Evolutionary conservation across 257 asterid species (phyloP).

Genomic region (Solanum lycopersicoides): DNA sequence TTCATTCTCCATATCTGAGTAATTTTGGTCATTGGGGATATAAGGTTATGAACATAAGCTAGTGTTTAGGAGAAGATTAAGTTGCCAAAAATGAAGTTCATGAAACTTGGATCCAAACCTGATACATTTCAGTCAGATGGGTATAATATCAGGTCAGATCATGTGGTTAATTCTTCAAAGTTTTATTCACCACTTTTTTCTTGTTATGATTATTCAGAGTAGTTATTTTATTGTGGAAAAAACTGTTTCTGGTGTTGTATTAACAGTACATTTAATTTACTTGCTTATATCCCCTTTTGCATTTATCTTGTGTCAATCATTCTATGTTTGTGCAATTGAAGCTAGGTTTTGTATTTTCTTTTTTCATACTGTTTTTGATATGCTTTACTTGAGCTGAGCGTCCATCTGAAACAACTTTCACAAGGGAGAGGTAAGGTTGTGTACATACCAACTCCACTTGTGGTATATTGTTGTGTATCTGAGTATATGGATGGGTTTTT

Average conservation of each 20-base stretch:
- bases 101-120: slow-evolving; percentile 98
- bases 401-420: neutral
- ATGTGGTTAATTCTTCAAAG: neutral
- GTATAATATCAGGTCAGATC: slow-evolving; percentile 62
- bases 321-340: neutral
- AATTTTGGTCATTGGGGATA: neutral
- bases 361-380: neutral
- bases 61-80: neutral
- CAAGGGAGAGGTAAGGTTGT: neutral
- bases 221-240: neutral
- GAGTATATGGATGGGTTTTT: neutral
- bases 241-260: neutral
- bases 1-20: neutral
- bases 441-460: neutral
- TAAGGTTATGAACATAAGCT: neutral
- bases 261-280: neutral
- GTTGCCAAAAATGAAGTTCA: slow-evolving; percentile 70
- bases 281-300: neutral
- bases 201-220: neutral
- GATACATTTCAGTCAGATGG: slow-evolving; percentile 79
- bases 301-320: neutral
- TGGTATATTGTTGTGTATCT: neutral
- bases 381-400: neutral
- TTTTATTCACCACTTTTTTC: neutral
- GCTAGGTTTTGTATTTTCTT: neutral